These are phyloP conservation scores for Omphalotus guepiniiformis DNA, from an alignment of 768 basidiomycete genomes.

Conservation along the genomic window DNA sequence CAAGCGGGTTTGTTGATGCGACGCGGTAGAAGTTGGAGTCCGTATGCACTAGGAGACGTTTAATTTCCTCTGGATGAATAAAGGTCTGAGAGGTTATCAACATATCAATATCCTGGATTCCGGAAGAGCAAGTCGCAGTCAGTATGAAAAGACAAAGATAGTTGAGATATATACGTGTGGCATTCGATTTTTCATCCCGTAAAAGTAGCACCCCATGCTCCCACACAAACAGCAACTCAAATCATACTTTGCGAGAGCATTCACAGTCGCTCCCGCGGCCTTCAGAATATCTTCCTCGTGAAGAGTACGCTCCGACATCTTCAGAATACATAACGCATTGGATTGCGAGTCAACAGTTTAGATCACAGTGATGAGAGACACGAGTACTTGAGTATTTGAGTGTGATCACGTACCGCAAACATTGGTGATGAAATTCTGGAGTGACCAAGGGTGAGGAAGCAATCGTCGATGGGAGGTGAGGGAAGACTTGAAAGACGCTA, in stretches of 20 bases:
- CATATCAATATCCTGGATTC: conserved; percentile 8
- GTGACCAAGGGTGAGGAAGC: too few relatives aligned
- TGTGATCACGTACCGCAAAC: too few relatives aligned
- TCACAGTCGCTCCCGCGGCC: conserved; percentile 2
- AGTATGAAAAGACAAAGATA: background rate
- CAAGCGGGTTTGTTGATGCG: background rate
- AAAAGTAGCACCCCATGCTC: conserved; percentile 2
- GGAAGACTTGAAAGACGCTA: too few relatives aligned
- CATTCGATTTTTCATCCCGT: conserved; percentile 1
- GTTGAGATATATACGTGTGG: background rate
- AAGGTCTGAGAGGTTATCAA: background rate
- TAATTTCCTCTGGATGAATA: conserved; percentile 1
- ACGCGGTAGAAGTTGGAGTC: conserved; percentile 3
- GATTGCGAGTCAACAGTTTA: too few relatives aligned
- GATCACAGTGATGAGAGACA: too few relatives aligned
- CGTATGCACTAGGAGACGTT: background rate
- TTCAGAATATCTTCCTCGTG: conserved; percentile 7
- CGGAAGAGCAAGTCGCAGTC: background rate
- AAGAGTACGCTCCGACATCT: too few relatives aligned
- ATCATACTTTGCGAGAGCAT: background rate
- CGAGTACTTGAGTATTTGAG: too few relatives aligned
- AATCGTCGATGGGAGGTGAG: too few relatives aligned
- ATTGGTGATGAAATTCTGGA: too few relatives aligned
- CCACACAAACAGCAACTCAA: conserved; percentile 7
- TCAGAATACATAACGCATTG: too few relatives aligned